A percentile compares a stretch with the other conserved stretches of the same genome.
Conservation (phyloP, 2,329 filamentous ascomycete genomes). For the Colletotrichum spaethianum region DNA sequence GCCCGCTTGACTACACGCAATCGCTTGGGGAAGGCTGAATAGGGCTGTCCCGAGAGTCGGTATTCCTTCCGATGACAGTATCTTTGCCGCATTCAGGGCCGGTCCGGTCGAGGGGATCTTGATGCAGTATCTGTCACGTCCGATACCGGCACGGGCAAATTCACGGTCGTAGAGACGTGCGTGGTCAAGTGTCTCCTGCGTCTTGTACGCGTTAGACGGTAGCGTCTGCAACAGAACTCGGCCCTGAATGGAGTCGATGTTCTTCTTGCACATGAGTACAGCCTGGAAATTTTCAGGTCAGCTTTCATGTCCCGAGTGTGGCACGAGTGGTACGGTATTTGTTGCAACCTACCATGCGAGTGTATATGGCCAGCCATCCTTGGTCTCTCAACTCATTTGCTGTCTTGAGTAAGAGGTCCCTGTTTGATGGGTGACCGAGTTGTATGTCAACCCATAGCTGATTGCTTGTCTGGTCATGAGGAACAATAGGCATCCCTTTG, state of each 20-base stretch:
- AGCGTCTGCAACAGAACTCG: conserved; percentile 65
- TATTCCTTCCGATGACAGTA: conserved; percentile 60
- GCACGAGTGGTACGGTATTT: background rate
- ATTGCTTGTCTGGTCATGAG: conserved; percentile 66
- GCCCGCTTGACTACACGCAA: conserved; percentile 63
- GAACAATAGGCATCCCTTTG: conserved; percentile 58
- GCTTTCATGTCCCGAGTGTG: background rate
- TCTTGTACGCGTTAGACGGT: conserved; percentile 62
- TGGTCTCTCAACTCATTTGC: conserved; percentile 60
- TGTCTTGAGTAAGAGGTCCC: conserved; percentile 56
- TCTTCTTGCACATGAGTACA: conserved; percentile 62
- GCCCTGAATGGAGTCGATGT: conserved; percentile 60
- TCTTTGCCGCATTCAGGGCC: conserved; percentile 60
- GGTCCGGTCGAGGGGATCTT: conserved; percentile 66
- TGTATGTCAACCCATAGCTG: conserved; percentile 64
- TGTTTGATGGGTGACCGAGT: conserved; percentile 59
- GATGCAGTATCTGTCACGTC: conserved; percentile 63
- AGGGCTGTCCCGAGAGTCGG: conserved; percentile 63
- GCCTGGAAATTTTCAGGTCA: conserved; percentile 47
- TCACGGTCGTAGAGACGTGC: conserved; percentile 62
- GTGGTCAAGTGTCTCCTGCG: conserved; percentile 60
- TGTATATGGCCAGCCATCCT: conserved; percentile 64
- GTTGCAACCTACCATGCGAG: conserved; percentile 54
- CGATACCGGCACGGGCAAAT: conserved; percentile 60
- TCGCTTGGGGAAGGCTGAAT: conserved; percentile 63